Percentiles rank a stretch among this genome's conserved stretches.
These are phyloP conservation scores for Suillus plorans DNA, from an alignment of 768 basidiomycete species.

Conservation along the genomic window DNA sequence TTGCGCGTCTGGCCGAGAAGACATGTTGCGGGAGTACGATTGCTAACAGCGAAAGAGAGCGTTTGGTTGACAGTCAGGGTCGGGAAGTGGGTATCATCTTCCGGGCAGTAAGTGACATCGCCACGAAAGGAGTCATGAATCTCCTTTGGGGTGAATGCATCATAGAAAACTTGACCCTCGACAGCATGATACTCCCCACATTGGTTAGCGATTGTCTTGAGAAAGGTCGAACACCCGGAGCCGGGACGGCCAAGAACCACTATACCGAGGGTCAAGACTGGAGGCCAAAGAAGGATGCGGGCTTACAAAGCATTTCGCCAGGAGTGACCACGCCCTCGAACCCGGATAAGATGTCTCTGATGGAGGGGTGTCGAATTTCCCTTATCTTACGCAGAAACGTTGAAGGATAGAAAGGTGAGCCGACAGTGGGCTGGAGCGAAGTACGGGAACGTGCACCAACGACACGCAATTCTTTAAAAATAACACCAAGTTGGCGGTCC, in stretches of 20 bases:
- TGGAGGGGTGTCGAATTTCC: constrained; percentile 54
- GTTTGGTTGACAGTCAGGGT: constrained; percentile 81
- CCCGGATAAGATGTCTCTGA: constrained; percentile 51
- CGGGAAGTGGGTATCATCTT: constrained; percentile 86
- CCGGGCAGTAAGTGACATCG: constrained; percentile 78
- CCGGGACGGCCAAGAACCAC: constrained; percentile 89
- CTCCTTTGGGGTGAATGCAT: constrained; percentile 66
- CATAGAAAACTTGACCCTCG: constrained; percentile 72
- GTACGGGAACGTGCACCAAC: constrained; percentile 57
- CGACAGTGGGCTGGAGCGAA: constrained; percentile 56
- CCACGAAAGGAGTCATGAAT: constrained; percentile 69
- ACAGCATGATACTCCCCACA: constrained; percentile 66
- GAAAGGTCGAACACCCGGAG: constrained; percentile 80
- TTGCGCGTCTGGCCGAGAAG: constrained; percentile 40
- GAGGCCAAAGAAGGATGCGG: not conserved
- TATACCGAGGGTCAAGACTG: constrained; percentile 22
- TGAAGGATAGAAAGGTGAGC: constrained; percentile 58
- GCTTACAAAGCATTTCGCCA: constrained; percentile 70
- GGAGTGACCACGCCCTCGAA: constrained; percentile 59
- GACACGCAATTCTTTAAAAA: constrained; percentile 58
- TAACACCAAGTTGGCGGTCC: constrained; percentile 55
- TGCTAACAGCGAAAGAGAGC: constrained; percentile 64
- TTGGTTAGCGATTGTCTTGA: constrained; percentile 82
- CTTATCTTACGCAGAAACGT: constrained; percentile 44
- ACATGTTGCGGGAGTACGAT: constrained; percentile 62